Conservation (phyloP, 2,329 filamentous ascomycete genomes). For the Biscogniauxia mediterranea region DNA sequence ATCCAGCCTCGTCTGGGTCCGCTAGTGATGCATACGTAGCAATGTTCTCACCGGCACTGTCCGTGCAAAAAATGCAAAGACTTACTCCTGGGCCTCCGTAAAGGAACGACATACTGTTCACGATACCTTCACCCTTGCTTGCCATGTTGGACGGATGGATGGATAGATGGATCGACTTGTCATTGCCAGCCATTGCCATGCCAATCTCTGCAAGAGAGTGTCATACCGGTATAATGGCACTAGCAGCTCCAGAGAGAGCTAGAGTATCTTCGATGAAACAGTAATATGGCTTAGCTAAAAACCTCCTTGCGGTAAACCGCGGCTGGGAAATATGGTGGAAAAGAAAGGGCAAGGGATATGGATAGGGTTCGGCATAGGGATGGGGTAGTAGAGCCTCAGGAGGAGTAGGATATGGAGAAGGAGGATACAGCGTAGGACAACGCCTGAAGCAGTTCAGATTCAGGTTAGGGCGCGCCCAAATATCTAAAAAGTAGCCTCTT, state of each 20-base stretch:
- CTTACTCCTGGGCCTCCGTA: not conserved
- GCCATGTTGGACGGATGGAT: not conserved
- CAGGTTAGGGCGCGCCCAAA: not conserved
- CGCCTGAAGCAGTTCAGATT: not conserved
- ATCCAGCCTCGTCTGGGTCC: constrained; percentile 2
- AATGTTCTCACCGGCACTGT: constrained; percentile 2
- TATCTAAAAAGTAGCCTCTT: not conserved
- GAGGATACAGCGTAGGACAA: not conserved
- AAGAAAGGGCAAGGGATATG: not conserved
- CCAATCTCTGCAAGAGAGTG: not conserved
- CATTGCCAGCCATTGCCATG: not conserved
- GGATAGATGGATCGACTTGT: not conserved
- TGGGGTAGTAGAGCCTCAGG: not conserved
- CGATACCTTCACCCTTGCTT: not conserved
- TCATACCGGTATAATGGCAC: not conserved
- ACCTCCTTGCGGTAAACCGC: not conserved
- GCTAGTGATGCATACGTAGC: not conserved
- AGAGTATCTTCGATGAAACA: not conserved
- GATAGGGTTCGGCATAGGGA: not conserved
- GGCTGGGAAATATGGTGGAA: not conserved
- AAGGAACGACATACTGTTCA: not conserved
- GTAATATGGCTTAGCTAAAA: not conserved
- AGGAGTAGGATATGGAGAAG: not conserved
- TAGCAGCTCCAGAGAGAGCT: not conserved
- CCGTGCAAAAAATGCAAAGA: not conserved